phyloP scores from a whole-genome alignment of 768 basidiomycete species.

The Trametes cinnabarina region DNA sequence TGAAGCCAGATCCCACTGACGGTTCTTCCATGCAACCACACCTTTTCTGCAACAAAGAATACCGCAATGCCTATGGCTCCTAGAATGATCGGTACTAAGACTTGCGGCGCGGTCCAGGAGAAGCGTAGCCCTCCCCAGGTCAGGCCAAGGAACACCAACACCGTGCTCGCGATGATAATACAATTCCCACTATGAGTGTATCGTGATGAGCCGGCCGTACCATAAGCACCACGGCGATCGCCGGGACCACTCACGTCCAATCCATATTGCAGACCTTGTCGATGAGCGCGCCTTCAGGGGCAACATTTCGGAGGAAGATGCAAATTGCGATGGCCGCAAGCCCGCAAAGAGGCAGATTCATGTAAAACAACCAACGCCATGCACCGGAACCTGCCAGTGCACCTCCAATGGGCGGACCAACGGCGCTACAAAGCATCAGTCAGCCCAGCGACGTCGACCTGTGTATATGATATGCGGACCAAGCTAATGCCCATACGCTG shows the following conservation, averaged over 20 bases:
- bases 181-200: constrained; percentile 24
- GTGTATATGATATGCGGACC: constrained; percentile 4
- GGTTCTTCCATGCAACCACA: constrained; percentile 25
- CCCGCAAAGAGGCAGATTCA: constrained; percentile 15
- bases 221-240: too few relatives aligned
- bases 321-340: background rate
- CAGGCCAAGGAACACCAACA: constrained; percentile 20
- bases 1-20: constrained; percentile 11
- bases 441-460: too few relatives aligned
- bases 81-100: constrained; percentile 37
- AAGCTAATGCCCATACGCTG: constrained; percentile 19
- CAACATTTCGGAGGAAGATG: constrained; percentile 3
- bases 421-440: background rate
- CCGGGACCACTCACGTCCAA: constrained; percentile 34
- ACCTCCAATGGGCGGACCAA: constrained; percentile 33
- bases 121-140: constrained; percentile 38
- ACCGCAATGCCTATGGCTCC: constrained; percentile 33
- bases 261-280: constrained; percentile 33
- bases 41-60: constrained; percentile 34
- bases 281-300: constrained; percentile 26
- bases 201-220: too few relatives aligned
- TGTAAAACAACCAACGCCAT: constrained; percentile 21
- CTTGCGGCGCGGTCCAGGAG: constrained; percentile 33
- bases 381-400: constrained; percentile 17
- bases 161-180: constrained; percentile 24